phyloP scores from a whole-genome alignment of 345 rosid genomes.

The Lumnitzera racemosa region DNA sequence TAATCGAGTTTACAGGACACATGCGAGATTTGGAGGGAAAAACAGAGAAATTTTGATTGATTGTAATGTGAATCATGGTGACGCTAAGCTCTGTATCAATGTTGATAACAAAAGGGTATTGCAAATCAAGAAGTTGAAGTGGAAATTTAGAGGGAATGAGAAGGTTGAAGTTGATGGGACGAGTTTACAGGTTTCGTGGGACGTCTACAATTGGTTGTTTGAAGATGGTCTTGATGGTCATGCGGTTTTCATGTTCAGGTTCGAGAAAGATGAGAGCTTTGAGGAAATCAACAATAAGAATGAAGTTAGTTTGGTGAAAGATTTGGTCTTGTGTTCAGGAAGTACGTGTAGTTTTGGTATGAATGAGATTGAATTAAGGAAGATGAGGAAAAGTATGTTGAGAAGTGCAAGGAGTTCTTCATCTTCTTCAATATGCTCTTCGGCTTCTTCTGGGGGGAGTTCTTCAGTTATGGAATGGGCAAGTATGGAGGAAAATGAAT shows the following conservation, averaged over 20 bases:
- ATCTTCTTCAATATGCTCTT: conserved; percentile 77
- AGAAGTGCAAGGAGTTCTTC: conserved; percentile 63
- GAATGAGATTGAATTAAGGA: conserved; percentile 65
- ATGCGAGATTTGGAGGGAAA: conserved; percentile 69
- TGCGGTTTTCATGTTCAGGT: conserved; percentile 82
- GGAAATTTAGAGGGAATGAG: conserved; percentile 96
- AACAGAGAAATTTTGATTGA: conserved; percentile 60
- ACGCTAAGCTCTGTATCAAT: conserved; percentile 51
- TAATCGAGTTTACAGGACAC: conserved; percentile 50
- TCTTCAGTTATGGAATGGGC: conserved; percentile 97
- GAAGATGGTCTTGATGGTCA: conserved; percentile 41
- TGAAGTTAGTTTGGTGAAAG: conserved; percentile 17
- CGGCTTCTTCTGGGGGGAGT: conserved; percentile 72
- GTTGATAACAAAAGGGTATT: conserved; percentile 56
- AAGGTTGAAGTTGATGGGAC: conserved; percentile 70
- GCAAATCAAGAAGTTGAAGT: conserved; percentile 62
- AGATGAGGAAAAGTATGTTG: conserved; percentile 64
- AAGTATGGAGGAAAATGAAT: conserved; percentile 56
- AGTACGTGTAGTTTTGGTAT: conserved; percentile 34
- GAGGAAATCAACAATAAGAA: conserved; percentile 14
- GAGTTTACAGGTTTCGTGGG: conserved; percentile 79
- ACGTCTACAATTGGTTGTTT: conserved; percentile 85
- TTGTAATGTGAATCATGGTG: conserved; percentile 41
- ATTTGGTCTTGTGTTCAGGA: not conserved
- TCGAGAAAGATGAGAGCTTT: conserved; percentile 38